Conservation (phyloP, 2,329 filamentous ascomycete genomes). For the Pseudopithomyces maydicus region DNA sequence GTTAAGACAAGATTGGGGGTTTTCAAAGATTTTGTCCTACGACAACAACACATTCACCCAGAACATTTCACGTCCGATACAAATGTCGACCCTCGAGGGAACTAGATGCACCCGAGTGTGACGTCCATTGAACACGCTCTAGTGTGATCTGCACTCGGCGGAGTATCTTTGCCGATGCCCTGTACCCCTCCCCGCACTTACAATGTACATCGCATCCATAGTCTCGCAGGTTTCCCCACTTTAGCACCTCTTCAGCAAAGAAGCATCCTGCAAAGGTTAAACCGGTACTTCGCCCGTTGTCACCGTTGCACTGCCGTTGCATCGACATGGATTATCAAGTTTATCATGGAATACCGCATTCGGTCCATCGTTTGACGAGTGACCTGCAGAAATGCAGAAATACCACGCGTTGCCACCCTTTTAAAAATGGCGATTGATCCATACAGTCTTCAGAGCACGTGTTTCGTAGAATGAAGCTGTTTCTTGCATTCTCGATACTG, state of each 20-base stretch:
- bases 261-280: neutral
- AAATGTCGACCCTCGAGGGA: no score
- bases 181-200: conserved; percentile 3
- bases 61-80: no score
- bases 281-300: neutral
- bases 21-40: no score
- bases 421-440: neutral
- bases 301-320: conserved; percentile 9
- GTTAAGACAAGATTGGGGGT: no score
- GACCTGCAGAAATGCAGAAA: neutral
- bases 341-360: conserved; percentile 5
- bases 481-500: neutral
- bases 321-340: conserved; percentile 1
- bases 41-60: no score
- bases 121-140: neutral
- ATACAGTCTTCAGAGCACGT: neutral
- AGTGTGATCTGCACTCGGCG: neutral
- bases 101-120: no score
- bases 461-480: neutral
- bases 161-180: conserved; percentile 7
- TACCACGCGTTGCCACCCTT: neutral
- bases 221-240: conserved; percentile 1
- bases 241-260: neutral
- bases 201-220: conserved; percentile 7
- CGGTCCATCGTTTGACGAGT: neutral